Evolutionary conservation across 2,329 filamentous ascomycete genomes (phyloP).

Genomic region (Akanthomyces dipterigenus): DNA sequence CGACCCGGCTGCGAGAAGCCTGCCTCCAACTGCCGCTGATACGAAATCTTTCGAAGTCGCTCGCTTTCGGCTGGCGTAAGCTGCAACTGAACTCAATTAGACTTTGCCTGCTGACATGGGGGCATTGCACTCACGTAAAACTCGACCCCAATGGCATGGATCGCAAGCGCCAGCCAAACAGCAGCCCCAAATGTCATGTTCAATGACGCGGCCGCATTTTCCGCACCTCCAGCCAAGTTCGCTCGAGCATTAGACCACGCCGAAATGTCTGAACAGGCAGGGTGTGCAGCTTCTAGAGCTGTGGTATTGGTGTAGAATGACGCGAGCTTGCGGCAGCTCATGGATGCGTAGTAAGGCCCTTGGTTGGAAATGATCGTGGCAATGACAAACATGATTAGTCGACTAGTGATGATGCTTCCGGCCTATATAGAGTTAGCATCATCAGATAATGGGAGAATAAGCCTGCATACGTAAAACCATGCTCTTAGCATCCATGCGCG

Average conservation of each 20-base stretch:
- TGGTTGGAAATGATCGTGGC: conserved; percentile 28
- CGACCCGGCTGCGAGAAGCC: conserved; percentile 44
- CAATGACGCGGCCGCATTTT: conserved; percentile 33
- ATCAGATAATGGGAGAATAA: too few relatives aligned
- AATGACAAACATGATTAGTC: conserved; percentile 38
- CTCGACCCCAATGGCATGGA: conserved; percentile 45
- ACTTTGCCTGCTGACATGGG: not conserved
- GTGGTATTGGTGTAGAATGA: conserved; percentile 25
- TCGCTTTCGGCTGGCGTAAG: conserved; percentile 48
- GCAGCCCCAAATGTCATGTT: conserved; percentile 42
- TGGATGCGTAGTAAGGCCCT: conserved; percentile 20
- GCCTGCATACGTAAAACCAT: conserved; percentile 36
- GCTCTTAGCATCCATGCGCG: conserved; percentile 56
- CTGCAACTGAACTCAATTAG: conserved; percentile 29
- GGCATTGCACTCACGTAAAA: conserved; percentile 32
- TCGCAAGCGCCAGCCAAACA: conserved; percentile 41
- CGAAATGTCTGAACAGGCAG: conserved; percentile 33
- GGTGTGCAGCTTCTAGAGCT: conserved; percentile 28
- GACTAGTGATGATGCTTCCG: conserved; percentile 41
- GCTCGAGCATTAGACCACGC: conserved; percentile 23
- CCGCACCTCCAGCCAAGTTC: conserved; percentile 22
- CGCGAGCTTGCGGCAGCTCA: conserved; percentile 41
- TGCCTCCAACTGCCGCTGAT: conserved; percentile 47
- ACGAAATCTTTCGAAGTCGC: conserved; percentile 47
- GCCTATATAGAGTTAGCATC: conserved; percentile 22